Conservation (phyloP, 2,329 filamentous ascomycete genomes). For the Scytalidium lignicola region DNA sequence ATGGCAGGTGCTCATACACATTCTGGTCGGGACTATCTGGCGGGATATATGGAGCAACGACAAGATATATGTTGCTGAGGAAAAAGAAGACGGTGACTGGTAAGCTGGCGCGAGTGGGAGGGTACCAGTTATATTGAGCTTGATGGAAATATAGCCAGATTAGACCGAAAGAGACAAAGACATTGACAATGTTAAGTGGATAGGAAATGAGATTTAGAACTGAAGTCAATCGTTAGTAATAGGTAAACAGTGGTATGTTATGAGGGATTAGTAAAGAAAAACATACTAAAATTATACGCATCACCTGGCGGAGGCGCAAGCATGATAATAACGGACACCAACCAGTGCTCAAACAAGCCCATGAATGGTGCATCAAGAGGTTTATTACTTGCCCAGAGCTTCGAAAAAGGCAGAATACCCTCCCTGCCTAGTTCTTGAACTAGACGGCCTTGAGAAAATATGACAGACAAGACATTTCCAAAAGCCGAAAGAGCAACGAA, state of each 20-base stretch:
- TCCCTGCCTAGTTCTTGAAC: constrained; percentile 63
- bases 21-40: constrained; percentile 42
- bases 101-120: constrained; percentile 48
- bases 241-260: constrained; percentile 2
- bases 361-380: constrained; percentile 59
- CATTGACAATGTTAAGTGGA: constrained; percentile 54
- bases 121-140: constrained; percentile 45
- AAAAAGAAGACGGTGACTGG: constrained; percentile 55
- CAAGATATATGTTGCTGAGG: constrained; percentile 55
- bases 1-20: constrained; percentile 49
- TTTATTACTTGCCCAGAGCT: constrained; percentile 58
- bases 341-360: constrained; percentile 59
- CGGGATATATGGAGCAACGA: constrained; percentile 54
- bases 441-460: constrained; percentile 62
- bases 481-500: constrained; percentile 65
- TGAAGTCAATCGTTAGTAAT: background rate
- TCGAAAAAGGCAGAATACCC: constrained; percentile 59
- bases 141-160: constrained; percentile 48
- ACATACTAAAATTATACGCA: constrained; percentile 59
- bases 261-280: no score
- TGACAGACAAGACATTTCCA: constrained; percentile 62
- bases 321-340: constrained; percentile 60
- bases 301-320: constrained; percentile 62
- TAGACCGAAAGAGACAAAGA: constrained; percentile 48
- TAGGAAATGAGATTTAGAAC: constrained; percentile 51